phyloP scores from a whole-genome alignment of 2,329 filamentous ascomycete species.

The Fusarium robinianum region DNA sequence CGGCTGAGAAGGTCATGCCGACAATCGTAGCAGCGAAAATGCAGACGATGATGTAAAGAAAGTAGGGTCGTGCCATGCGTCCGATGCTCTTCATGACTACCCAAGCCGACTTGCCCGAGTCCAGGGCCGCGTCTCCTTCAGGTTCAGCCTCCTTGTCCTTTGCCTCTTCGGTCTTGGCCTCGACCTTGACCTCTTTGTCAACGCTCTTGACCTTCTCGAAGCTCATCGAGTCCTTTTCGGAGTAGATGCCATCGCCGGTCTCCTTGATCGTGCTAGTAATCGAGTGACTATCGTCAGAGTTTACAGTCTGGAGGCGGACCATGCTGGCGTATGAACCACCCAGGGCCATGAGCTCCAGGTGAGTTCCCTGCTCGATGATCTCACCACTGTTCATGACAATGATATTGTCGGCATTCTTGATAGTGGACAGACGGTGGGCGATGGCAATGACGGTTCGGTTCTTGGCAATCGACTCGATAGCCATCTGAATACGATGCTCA shows the following conservation, averaged over 20 bases:
- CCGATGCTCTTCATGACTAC: constrained; percentile 45
- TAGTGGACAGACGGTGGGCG: constrained; percentile 65
- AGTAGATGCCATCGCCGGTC: constrained; percentile 50
- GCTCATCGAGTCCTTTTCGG: constrained; percentile 46
- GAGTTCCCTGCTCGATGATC: constrained; percentile 66
- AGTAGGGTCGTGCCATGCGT: constrained; percentile 45
- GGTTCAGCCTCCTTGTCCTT: constrained; percentile 41
- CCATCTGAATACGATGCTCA: constrained; percentile 58
- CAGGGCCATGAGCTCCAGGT: constrained; percentile 60
- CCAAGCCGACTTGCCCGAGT: constrained; percentile 47
- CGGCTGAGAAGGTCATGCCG: constrained; percentile 56
- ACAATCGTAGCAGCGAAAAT: constrained; percentile 56
- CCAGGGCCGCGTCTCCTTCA: constrained; percentile 44
- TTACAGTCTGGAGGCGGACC: constrained; percentile 50
- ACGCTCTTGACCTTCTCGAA: constrained; percentile 36
- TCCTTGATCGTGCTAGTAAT: constrained; percentile 39
- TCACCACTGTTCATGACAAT: constrained; percentile 65
- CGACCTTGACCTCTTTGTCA: constrained; percentile 51
- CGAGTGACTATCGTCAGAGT: constrained; percentile 39
- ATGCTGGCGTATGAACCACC: constrained; percentile 58
- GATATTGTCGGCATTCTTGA: constrained; percentile 68
- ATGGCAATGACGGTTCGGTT: constrained; percentile 69
- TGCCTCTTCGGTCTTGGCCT: constrained; percentile 40
- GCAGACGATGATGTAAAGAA: constrained; percentile 47
- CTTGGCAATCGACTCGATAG: constrained; percentile 51